These are phyloP conservation scores for Mallotus nudiflorus DNA, from an alignment of 345 rosid genomes.

Conservation along the genomic window DNA sequence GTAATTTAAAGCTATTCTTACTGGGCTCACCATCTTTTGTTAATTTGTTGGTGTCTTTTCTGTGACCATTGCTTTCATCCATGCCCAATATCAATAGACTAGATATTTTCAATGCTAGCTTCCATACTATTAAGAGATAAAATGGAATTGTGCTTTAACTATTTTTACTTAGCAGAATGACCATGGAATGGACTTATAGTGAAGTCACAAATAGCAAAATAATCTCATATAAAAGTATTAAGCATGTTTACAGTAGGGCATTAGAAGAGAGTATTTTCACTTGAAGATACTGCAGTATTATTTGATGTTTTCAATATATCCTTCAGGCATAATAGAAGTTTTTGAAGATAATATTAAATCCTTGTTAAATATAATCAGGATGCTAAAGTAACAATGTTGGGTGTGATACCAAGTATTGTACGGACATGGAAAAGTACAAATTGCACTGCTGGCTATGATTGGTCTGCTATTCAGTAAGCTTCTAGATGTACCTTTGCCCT, in stretches of 20 bases:
- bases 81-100: not conserved
- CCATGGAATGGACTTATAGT: not conserved
- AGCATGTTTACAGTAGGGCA: not conserved
- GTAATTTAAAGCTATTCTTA: too few relatives aligned
- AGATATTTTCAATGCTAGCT: not conserved
- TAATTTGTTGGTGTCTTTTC: too few relatives aligned
- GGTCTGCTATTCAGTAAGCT: slow-evolving; percentile 93
- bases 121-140: not conserved
- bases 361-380: slow-evolving; percentile 52
- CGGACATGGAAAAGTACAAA: slow-evolving; percentile 82
- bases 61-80: not conserved
- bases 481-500: slow-evolving; percentile 2
- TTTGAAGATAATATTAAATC: slow-evolving; percentile 9
- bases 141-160: not conserved
- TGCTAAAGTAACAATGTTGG: slow-evolving; percentile 90
- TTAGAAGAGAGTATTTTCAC: not conserved
- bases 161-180: not conserved
- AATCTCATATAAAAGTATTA: not conserved
- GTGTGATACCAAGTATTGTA: slow-evolving; percentile 95
- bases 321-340: not conserved
- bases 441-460: slow-evolving; percentile 68
- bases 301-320: not conserved
- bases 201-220: not conserved
- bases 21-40: too few relatives aligned
- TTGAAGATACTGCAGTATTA: not conserved